These are phyloP conservation scores for Colletotrichum nymphaeae DNA, from an alignment of 2,329 filamentous ascomycete genomes.

Conservation along the genomic window DNA sequence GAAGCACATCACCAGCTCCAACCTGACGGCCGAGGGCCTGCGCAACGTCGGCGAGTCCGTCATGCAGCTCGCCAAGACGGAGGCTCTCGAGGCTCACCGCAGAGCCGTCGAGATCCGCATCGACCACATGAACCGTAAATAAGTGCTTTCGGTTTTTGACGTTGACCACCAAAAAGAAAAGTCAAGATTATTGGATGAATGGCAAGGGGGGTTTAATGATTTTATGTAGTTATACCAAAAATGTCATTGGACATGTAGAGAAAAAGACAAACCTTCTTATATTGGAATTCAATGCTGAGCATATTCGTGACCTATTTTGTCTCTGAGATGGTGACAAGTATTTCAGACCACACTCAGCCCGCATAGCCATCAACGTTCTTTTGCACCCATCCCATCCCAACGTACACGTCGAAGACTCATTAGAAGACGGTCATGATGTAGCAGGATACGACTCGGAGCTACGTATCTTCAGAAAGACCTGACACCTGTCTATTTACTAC, in stretches of 20 bases:
- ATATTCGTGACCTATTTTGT: background rate
- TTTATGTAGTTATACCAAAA: slow-evolving; percentile 33
- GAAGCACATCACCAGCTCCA: slow-evolving; percentile 97
- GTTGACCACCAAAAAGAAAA: background rate
- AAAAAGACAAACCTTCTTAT: background rate
- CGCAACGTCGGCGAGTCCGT: slow-evolving; percentile 88
- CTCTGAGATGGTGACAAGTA: background rate
- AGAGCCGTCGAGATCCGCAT: slow-evolving; percentile 89
- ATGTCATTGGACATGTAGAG: slow-evolving; percentile 9
- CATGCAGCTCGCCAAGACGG: slow-evolving; percentile 94
- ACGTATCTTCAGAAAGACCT: background rate
- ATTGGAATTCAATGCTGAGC: background rate
- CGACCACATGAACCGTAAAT: slow-evolving; percentile 53
- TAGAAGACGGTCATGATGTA: background rate
- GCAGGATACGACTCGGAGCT: background rate
- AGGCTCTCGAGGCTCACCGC: slow-evolving; percentile 94
- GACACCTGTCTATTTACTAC: background rate
- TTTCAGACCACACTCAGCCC: background rate
- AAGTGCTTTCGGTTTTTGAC: background rate
- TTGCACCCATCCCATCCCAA: background rate
- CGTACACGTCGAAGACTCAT: no score
- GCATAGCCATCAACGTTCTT: background rate
- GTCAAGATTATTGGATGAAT: background rate
- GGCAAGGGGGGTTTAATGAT: background rate
- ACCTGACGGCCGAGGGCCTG: slow-evolving; percentile 87